Evolutionary conservation across 2,329 filamentous ascomycete species (phyloP), one percentile per base, ranked within the genome.

Genomic region (Metarhizium album): DNA sequence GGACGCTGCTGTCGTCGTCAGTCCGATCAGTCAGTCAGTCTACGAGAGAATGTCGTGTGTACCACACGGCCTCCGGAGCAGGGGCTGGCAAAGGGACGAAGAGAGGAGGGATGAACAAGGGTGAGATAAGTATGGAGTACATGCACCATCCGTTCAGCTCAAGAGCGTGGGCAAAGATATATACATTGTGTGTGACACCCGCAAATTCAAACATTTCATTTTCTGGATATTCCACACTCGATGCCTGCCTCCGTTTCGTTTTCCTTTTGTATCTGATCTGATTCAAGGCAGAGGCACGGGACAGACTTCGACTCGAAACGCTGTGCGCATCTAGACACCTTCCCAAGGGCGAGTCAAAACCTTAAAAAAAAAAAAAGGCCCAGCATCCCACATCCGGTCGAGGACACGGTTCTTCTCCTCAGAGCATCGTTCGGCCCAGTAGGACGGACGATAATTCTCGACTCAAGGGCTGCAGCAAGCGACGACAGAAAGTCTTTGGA

Each of bases 181-280:
- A 52, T 55, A 52, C 50, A 54, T 54, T 53, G 53, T 51, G 49
- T 47, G 49, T 50, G 52, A 49, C 40, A 47, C 51, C 48, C 51
- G 40, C 51, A 45, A 42, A 24, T 35, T 14, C 16, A 24, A 35
- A 45, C 45, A 31, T 49, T 48, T 29, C 33, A n/a, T 51, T 18
- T 51, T 35, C 40, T 45, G 27, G 46, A 46, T 42, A 40, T 40
- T 47, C 45, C 40, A 50, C 24, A 45, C 38, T 18, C 29, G 18
- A 3, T 48, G 27, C 16, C 40, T 40, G 45, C 46, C 31, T 46
- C 9, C 24, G 20, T 33, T 45, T 31, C 22, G n/a, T 43, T 37
- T 43, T 51, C 42, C 48, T 16, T 53, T 51, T 49, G 27, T 43
- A 31, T 43, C 29, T 18, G 7, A 23, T 45, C n/a, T 42, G 8